Conservation (phyloP, 108 stramenopile genomes). For the Skeletonema tropicum region DNA sequence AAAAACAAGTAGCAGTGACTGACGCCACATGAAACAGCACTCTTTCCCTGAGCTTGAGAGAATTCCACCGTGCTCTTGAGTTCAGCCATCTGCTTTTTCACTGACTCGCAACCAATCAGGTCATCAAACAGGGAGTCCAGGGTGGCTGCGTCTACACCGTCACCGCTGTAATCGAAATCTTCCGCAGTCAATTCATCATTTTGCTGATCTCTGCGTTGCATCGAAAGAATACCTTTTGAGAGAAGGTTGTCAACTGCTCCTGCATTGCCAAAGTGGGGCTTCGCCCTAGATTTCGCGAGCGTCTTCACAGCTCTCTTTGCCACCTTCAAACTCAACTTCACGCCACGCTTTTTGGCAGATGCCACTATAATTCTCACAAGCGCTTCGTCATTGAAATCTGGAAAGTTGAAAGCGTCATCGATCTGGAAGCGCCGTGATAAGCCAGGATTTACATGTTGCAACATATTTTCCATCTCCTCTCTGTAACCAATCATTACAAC, state of each 20-base stretch:
- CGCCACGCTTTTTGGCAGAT: slow-evolving; percentile 9
- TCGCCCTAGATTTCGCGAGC: slow-evolving; percentile 18
- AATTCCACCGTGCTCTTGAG: slow-evolving; percentile 13
- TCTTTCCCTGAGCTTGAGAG: slow-evolving; percentile 12
- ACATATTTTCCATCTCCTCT: slow-evolving; percentile 67
- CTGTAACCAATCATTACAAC: slow-evolving; percentile 79
- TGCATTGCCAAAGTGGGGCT: slow-evolving; percentile 74
- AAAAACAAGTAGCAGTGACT: slow-evolving; percentile 39
- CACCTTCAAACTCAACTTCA: slow-evolving; percentile 27
- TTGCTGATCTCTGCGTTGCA: slow-evolving; percentile 22
- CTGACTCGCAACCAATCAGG: slow-evolving; percentile 20
- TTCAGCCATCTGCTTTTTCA: slow-evolving; percentile 14
- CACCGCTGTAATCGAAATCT: slow-evolving; percentile 38
- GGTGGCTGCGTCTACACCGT: slow-evolving; percentile 8
- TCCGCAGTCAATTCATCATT: slow-evolving; percentile 28
- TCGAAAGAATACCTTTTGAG: slow-evolving; percentile 21
- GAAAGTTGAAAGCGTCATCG: slow-evolving; percentile 72
- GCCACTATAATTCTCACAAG: slow-evolving; percentile 53
- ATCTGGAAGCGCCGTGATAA: slow-evolving; percentile 64
- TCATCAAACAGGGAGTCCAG: slow-evolving; percentile 21
- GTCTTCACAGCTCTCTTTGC: slow-evolving; percentile 33
- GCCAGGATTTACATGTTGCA: slow-evolving; percentile 69
- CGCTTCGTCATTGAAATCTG: slow-evolving; percentile 71
- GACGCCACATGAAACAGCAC: slow-evolving; percentile 19
- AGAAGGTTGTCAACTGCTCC: slow-evolving; percentile 64